Evolutionary conservation across 2,329 filamentous ascomycete species (phyloP).

Genomic region (Clarireedia hainanense): DNA sequence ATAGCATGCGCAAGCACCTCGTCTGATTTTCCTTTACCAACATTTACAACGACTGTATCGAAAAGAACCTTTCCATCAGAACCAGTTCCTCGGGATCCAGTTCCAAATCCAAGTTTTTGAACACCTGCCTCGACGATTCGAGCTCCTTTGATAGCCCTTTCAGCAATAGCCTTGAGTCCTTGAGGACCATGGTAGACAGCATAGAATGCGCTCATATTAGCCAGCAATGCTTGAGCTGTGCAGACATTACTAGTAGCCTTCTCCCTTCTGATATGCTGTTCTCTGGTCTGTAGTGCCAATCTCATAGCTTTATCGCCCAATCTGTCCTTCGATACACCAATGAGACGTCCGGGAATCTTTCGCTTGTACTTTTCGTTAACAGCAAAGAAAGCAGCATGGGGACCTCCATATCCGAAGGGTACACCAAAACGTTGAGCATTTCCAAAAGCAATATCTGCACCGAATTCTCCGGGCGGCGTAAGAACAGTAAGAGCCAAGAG

Average conservation of each 20-base stretch:
- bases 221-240: conserved; percentile 86
- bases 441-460: conserved; percentile 90
- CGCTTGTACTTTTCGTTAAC: conserved; percentile 87
- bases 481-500: conserved; percentile 79
- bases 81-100: conserved; percentile 48
- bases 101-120: conserved; percentile 53
- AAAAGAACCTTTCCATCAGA: conserved; percentile 56
- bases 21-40: conserved; percentile 42
- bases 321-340: conserved; percentile 87
- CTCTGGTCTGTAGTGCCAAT: conserved; percentile 81
- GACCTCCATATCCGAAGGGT: conserved; percentile 84
- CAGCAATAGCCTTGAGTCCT: conserved; percentile 75
- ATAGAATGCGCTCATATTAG: conserved; percentile 95
- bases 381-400: conserved; percentile 95
- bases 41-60: conserved; percentile 69
- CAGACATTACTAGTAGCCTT: conserved; percentile 98
- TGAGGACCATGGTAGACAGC: conserved; percentile 86
- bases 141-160: conserved; percentile 65
- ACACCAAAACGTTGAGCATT: conserved; percentile 89
- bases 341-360: conserved; percentile 84
- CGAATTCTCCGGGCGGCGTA: conserved; percentile 87
- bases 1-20: conserved; percentile 44
- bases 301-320: conserved; percentile 74
- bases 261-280: conserved; percentile 92
- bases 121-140: conserved; percentile 61